Evolutionary conservation across 768 basidiomycete species (phyloP), one percentile per base, ranked within the genome.

Genomic region (Phaeotremella skinneri): DNA sequence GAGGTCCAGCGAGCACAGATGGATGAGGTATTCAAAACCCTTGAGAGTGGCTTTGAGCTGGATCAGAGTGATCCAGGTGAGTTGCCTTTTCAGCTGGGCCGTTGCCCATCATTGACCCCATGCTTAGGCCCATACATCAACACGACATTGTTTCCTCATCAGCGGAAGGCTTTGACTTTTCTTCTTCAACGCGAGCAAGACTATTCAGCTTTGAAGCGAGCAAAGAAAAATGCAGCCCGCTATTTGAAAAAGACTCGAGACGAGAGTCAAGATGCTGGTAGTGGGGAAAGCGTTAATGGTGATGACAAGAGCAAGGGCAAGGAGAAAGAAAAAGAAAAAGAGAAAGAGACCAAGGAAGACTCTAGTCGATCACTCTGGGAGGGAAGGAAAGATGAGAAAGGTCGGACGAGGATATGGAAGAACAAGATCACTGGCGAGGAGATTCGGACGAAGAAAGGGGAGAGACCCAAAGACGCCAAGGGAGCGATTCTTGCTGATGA

Each of bases 141-240:
- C 34, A 96, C 96, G 21, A 82, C 79, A 48, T 81, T 99, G 6
- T 99, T 98, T 78, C 91, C 94, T 20, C 96, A 99, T 81, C 96
- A 99, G 79, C 94, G 92, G 79, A 94, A 94, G 77, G 96, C 94
- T 23, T 81, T 99, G 20, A 91, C 94, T 1, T 99, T 99, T 78
- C 81, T 99, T 50, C 81, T 97, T 20, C 90, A 96, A 70, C 84
- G 96, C 27, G 81, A 73, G 86, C 89, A 73, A n/a, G 77, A 78
- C 49, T 51, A 51, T 25, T 67, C 69, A 29, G 59, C 61, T 39
- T 55, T 76, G 25, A 76, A 74, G 57, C 58, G 64, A 29, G 69
- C 71, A 4, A 60, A 66, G 43, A 70, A 71, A 49, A 58, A 73
- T 60, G 50, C 64, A 31, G 62, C 68, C 17, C 67, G 73, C 51